A percentile compares a stretch with the other conserved stretches of the same genome.
Evolutionary conservation across 1,139 yeast species (phyloP).

Genomic region (Yamadazyma pseudoaaseri): DNA sequence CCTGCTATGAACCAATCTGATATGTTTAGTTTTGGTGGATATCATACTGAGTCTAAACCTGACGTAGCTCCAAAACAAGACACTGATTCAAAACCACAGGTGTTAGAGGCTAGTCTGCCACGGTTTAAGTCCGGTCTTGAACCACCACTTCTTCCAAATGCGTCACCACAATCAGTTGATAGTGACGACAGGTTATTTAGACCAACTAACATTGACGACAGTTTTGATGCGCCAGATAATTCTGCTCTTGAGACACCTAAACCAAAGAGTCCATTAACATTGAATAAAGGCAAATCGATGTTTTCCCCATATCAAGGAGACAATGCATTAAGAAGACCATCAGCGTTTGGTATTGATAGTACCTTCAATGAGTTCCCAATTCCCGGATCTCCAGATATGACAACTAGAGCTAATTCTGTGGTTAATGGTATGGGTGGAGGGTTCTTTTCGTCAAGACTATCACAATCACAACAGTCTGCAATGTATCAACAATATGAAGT

Average conservation of each 20-base stretch:
- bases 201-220: slow-evolving; percentile 28
- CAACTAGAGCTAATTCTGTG: slow-evolving; percentile 48
- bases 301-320: slow-evolving; percentile 28
- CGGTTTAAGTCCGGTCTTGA: too few relatives aligned
- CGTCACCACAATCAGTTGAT: slow-evolving; percentile 3
- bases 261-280: slow-evolving; percentile 14
- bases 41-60: slow-evolving; percentile 13
- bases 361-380: slow-evolving; percentile 45
- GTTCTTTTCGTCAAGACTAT: slow-evolving; percentile 37
- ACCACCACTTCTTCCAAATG: slow-evolving; percentile 6
- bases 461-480: slow-evolving; percentile 48
- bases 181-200: slow-evolving; percentile 5
- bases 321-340: slow-evolving; percentile 12
- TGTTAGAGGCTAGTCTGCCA: not conserved
- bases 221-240: slow-evolving; percentile 24
- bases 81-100: not conserved
- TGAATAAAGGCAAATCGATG: slow-evolving; percentile 17
- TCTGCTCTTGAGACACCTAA: slow-evolving; percentile 16
- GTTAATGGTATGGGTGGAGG: slow-evolving; percentile 38
- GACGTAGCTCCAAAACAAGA: slow-evolving; percentile 4
- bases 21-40: slow-evolving; percentile 33
- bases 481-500: slow-evolving; percentile 50
- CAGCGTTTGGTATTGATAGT: slow-evolving; percentile 24
- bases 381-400: slow-evolving; percentile 47
- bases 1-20: slow-evolving; percentile 20